Conservation (phyloP, 495 filamentous ascomycete species). For the Aspergillus nidulans region DNA sequence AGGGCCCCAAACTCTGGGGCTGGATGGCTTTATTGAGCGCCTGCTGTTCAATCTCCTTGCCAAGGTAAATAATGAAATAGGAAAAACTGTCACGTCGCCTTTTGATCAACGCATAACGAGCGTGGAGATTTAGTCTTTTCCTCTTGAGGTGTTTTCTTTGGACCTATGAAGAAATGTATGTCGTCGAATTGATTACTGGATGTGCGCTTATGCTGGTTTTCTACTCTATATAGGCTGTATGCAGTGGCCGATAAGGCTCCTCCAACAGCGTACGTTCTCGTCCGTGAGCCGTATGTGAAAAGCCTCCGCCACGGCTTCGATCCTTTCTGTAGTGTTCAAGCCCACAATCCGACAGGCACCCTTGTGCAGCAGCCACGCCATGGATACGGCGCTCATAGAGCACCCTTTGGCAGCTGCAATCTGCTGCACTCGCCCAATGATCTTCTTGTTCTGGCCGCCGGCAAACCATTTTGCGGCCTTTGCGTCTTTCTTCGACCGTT, state of each 20-base stretch:
- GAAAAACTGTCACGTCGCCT: neutral
- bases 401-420: constrained; percentile 53
- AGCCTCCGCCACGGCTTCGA: constrained; percentile 51
- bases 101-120: neutral
- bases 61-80: constrained; percentile 6
- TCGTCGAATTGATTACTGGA: too few relatives aligned
- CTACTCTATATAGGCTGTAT: neutral
- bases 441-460: constrained; percentile 29
- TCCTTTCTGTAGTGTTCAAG: constrained; percentile 48
- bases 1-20: constrained; percentile 15
- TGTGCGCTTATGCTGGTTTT: too few relatives aligned
- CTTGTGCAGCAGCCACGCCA: constrained; percentile 53
- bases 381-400: constrained; percentile 55
- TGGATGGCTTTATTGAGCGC: constrained; percentile 17
- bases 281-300: constrained; percentile 45
- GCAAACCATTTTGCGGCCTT: neutral
- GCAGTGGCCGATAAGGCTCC: constrained; percentile 45
- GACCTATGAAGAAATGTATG: too few relatives aligned
- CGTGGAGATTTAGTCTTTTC: neutral
- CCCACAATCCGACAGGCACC: constrained; percentile 58
- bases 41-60: constrained; percentile 17
- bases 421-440: constrained; percentile 54
- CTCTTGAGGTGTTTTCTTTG: too few relatives aligned
- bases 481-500: constrained; percentile 11
- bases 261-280: constrained; percentile 57